phyloP scores from a whole-genome alignment of 306 rosid genomes.

The Quillaja saponaria region DNA sequence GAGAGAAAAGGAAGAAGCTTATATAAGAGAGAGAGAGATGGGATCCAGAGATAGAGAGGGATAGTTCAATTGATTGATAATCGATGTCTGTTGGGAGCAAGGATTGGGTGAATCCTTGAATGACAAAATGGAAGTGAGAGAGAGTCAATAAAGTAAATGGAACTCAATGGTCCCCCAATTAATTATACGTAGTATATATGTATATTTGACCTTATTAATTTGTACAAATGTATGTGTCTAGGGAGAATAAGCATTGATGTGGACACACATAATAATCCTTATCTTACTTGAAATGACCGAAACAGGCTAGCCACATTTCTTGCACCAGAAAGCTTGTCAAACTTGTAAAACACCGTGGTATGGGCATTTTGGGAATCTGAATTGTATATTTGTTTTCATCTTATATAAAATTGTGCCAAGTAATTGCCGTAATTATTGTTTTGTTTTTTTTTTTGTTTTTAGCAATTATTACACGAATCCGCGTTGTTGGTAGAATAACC shows the following conservation, averaged over 20 bases:
- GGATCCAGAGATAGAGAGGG: no score
- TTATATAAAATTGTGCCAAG: no score
- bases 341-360: no score
- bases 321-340: no score
- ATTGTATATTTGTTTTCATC: no score
- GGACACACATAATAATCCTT: slow-evolving; percentile 27
- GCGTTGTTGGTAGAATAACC: slow-evolving; percentile 36
- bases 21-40: slow-evolving; percentile 21
- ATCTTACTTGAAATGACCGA: slow-evolving; percentile 4
- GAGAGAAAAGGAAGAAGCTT: background rate
- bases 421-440: no score
- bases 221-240: background rate
- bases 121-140: slow-evolving; percentile 43
- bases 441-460: no score
- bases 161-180: slow-evolving; percentile 46
- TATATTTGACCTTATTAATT: background rate
- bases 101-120: slow-evolving; percentile 54
- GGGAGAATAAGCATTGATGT: slow-evolving; percentile 18
- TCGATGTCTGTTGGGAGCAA: slow-evolving; percentile 51
- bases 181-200: background rate
- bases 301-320: background rate
- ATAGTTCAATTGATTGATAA: background rate
- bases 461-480: slow-evolving; percentile 31
- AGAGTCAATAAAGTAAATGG: slow-evolving; percentile 40
- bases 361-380: no score